Conservation (phyloP, 192 early-diverging fungal genomes). For the Linnemannia schmuckeri region DNA sequence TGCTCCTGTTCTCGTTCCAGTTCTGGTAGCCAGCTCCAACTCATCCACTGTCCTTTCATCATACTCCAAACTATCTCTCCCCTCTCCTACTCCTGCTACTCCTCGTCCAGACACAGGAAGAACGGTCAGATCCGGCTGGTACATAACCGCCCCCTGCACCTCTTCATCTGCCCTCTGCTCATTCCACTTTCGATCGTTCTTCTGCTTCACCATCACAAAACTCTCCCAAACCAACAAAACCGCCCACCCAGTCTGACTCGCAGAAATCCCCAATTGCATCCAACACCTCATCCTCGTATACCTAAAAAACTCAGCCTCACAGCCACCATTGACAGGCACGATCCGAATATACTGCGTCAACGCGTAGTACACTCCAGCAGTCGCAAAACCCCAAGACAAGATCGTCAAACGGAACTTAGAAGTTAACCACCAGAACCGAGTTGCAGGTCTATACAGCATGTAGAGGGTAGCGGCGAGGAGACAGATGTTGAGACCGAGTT, state of each 20-base stretch:
- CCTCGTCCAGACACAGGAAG: not conserved
- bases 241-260: not conserved
- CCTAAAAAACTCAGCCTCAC: constrained; percentile 1
- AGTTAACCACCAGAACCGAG: constrained; percentile 7
- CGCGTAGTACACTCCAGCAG: not conserved
- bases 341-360: not conserved
- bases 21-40: not conserved
- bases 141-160: not conserved
- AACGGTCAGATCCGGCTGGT: constrained; percentile 5
- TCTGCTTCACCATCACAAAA: not conserved
- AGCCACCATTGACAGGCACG: not conserved
- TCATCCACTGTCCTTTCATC: not conserved
- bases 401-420: not conserved
- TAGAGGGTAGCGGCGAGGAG: not conserved
- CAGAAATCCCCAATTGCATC: constrained; percentile 6
- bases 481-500: constrained; percentile 13
- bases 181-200: constrained; percentile 3
- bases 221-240: constrained; percentile 6
- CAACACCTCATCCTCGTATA: constrained; percentile 10
- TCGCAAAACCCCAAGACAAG: not conserved
- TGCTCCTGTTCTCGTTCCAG: not conserved
- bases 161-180: constrained; percentile 20
- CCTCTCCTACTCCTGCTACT: too few relatives aligned
- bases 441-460: not conserved
- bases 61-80: not conserved